These are phyloP conservation scores for Lachnellula hyalina DNA, from an alignment of 2,329 filamentous ascomycete species.

Conservation along the genomic window DNA sequence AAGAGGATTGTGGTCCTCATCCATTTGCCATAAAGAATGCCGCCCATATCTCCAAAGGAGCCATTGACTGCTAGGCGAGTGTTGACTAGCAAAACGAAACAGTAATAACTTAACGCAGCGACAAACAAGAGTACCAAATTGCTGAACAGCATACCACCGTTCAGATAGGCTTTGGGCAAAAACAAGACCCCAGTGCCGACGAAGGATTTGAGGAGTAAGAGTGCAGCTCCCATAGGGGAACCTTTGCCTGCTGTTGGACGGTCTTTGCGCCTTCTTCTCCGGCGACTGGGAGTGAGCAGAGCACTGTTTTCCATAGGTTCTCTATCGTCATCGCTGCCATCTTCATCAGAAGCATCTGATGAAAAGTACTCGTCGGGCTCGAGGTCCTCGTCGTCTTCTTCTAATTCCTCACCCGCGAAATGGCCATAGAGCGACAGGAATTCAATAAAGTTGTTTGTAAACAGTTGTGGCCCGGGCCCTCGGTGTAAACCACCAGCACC, in stretches of 20 bases:
- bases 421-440: constrained; percentile 94
- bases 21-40: constrained; percentile 82
- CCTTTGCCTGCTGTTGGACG: constrained; percentile 71
- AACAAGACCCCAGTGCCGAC: constrained; percentile 95
- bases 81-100: constrained; percentile 88
- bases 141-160: constrained; percentile 96
- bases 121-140: constrained; percentile 84
- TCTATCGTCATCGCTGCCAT: constrained; percentile 58
- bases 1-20: constrained; percentile 82
- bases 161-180: constrained; percentile 86
- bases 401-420: constrained; percentile 93
- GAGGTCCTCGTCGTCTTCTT: constrained; percentile 90
- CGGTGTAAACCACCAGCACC: constrained; percentile 35
- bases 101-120: constrained; percentile 88
- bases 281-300: constrained; percentile 69
- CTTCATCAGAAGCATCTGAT: constrained; percentile 56
- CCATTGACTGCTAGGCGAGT: constrained; percentile 80
- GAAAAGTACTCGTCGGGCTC: constrained; percentile 88
- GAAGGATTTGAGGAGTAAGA: constrained; percentile 93
- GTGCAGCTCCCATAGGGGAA: constrained; percentile 69
- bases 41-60: constrained; percentile 98
- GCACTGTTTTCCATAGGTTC: constrained; percentile 86
- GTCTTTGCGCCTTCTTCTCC: constrained; percentile 70
- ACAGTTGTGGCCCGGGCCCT: constrained; percentile 52
- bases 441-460: constrained; percentile 92